Evolutionary conservation across 2,329 filamentous ascomycete genomes (phyloP).

Genomic region (Nannizziopsis arthrosporioides): DNA sequence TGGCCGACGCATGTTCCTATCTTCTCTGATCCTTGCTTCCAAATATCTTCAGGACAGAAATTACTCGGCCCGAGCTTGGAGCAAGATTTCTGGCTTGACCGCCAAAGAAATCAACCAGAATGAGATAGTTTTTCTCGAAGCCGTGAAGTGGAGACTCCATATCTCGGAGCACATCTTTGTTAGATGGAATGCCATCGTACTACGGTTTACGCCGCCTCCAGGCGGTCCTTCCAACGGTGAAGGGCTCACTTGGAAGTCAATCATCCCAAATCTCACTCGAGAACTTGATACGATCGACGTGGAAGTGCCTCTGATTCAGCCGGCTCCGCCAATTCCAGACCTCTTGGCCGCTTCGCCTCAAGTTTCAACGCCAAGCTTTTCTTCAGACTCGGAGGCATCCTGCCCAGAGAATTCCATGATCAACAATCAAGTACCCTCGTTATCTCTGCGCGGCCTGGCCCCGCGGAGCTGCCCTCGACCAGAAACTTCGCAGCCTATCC

Average conservation of each 20-base stretch:
- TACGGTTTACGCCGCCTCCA: conserved; percentile 62
- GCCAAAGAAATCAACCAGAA: conserved; percentile 93
- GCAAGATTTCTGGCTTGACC: conserved; percentile 94
- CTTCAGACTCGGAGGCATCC: neutral
- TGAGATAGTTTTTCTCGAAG: conserved; percentile 79
- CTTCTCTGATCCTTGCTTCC: conserved; percentile 86
- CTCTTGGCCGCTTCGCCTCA: conserved; percentile 18
- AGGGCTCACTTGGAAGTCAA: conserved; percentile 32
- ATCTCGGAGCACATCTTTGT: conserved; percentile 82
- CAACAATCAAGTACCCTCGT: conserved; percentile 25
- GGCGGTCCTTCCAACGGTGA: conserved; percentile 28
- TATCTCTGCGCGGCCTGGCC: conserved; percentile 27
- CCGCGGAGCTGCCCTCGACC: conserved; percentile 26
- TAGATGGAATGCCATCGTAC: conserved; percentile 84
- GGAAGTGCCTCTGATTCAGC: conserved; percentile 23
- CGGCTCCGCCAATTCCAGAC: conserved; percentile 13
- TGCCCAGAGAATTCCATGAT: conserved; percentile 14
- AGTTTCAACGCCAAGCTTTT: conserved; percentile 19
- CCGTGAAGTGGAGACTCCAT: conserved; percentile 89
- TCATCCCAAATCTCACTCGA: conserved; percentile 47
- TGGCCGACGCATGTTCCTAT: conserved; percentile 92
- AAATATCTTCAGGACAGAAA: conserved; percentile 98
- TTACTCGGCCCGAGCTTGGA: conserved; percentile 95
- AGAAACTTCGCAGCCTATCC: conserved; percentile 39
- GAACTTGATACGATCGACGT: conserved; percentile 42